Evolutionary conservation across 805 yeast species (phyloP).

Genomic region (Lachancea cidri): DNA sequence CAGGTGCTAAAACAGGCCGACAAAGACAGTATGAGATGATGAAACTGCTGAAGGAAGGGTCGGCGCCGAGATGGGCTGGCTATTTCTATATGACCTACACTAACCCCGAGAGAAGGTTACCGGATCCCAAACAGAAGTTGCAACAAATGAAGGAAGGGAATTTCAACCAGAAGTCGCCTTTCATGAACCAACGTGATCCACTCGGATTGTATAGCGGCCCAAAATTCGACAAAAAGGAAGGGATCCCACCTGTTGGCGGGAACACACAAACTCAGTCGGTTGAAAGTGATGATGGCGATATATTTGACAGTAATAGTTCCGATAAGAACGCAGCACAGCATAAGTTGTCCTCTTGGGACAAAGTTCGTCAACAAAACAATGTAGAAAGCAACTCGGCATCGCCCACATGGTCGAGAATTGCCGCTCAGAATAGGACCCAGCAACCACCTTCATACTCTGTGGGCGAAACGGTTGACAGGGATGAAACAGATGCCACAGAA

Average conservation of each 20-base stretch:
- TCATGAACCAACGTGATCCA: slow-evolving; percentile 37
- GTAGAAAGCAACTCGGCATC: not conserved
- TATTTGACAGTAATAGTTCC: slow-evolving; percentile 10
- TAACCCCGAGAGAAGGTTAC: slow-evolving; percentile 47
- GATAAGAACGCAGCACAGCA: not conserved
- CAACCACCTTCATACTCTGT: too few relatives aligned
- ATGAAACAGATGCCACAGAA: not conserved
- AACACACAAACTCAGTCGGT: not conserved
- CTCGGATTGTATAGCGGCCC: slow-evolving; percentile 35
- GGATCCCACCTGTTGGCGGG: slow-evolving; percentile 10
- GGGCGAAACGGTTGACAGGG: too few relatives aligned
- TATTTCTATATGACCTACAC: slow-evolving; percentile 49
- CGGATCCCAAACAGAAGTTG: slow-evolving; percentile 47
- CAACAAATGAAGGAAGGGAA: slow-evolving; percentile 24
- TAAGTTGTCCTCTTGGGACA: slow-evolving; percentile 35
- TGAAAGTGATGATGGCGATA: slow-evolving; percentile 16
- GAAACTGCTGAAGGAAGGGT: slow-evolving; percentile 29
- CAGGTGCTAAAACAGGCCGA: slow-evolving; percentile 9
- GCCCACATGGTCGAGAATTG: slow-evolving; percentile 2
- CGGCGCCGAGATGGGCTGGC: slow-evolving; percentile 41
- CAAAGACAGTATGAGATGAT: slow-evolving; percentile 33
- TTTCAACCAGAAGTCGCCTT: slow-evolving; percentile 10
- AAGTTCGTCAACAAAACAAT: slow-evolving; percentile 31
- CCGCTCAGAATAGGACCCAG: not conserved
- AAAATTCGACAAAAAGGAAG: slow-evolving; percentile 16